phyloP scores from a whole-genome alignment of 2,329 filamentous ascomycete genomes.

The Sarocladium oryzae region DNA sequence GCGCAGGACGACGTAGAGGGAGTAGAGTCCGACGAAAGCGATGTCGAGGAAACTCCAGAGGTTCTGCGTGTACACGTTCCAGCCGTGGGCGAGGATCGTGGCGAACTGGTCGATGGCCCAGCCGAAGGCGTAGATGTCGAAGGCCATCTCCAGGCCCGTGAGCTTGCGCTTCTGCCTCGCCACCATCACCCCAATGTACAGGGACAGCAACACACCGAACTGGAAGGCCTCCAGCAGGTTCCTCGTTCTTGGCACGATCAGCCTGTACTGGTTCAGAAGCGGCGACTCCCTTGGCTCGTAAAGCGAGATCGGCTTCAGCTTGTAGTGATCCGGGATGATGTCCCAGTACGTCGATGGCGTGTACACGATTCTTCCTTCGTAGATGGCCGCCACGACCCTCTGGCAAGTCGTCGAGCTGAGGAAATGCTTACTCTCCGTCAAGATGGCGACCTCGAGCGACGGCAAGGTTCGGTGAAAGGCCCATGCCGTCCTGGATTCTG shows the following conservation, averaged over 20 bases:
- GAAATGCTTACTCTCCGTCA: slow-evolving; percentile 75
- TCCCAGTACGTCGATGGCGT: slow-evolving; percentile 77
- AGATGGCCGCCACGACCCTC: slow-evolving; percentile 76
- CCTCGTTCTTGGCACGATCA: slow-evolving; percentile 73
- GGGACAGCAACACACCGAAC: slow-evolving; percentile 59
- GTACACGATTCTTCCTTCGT: slow-evolving; percentile 73
- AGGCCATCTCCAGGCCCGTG: slow-evolving; percentile 55
- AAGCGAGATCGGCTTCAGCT: slow-evolving; percentile 72
- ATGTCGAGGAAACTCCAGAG: slow-evolving; percentile 85
- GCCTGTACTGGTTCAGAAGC: slow-evolving; percentile 75
- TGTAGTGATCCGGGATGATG: slow-evolving; percentile 80
- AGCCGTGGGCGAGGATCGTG: slow-evolving; percentile 68
- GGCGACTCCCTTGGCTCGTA: slow-evolving; percentile 73
- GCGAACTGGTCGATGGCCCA: slow-evolving; percentile 76
- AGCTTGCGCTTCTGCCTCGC: slow-evolving; percentile 53
- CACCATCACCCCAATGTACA: slow-evolving; percentile 70
- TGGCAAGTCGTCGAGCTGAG: slow-evolving; percentile 72
- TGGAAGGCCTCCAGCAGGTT: slow-evolving; percentile 70
- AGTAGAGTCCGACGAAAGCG: slow-evolving; percentile 66
- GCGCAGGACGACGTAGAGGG: slow-evolving; percentile 60
- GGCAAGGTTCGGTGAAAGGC: slow-evolving; percentile 57
- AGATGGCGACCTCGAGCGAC: slow-evolving; percentile 74
- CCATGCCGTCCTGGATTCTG: slow-evolving; percentile 41
- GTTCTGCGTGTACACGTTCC: slow-evolving; percentile 78
- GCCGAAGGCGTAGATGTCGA: slow-evolving; percentile 67